Base-by-base conservation (phyloP, 2,329 filamentous ascomycete genomes). In the Cladosporium sp. region DNA sequence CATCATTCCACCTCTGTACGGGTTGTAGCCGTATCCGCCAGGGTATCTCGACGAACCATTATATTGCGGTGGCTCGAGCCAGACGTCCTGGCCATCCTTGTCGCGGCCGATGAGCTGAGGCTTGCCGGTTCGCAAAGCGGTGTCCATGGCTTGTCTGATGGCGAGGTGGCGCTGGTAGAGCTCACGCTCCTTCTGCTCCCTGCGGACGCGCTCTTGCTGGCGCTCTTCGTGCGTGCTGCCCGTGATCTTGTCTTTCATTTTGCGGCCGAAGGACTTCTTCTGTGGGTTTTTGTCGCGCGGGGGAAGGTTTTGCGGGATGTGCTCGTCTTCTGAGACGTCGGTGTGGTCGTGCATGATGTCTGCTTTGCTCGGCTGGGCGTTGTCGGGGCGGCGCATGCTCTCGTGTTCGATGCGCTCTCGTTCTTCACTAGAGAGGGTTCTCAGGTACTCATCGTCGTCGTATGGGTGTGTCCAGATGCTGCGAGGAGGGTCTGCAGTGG, bases 391-490 rank as follows among this genome's bases (percentile, higher is more conserved):
- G 30, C 73, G 70, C 66, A 80, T 72, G 55, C 82, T 77, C 24
- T 78, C 74, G 28, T 77, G 71, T 65, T 77, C 74, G 49, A 87
- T 78, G 26, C 79, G 75, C 55, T 83, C 81, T 24, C 85, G 80
- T 71, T 88, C 84, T 59, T 81, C 76, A 0, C 79, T 74, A 0
- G 80, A 74, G 0, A 88, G 78, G 0, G 81, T 81, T 34, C 72
- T 72, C 30, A 88, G 77, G 72, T 83, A 88, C 60, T 81, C 70
- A 1, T 84, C 81, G 71, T 88, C 86, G 71, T 88, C 87, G 74
- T 87, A 85, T 0, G 87, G 86, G 72, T 88, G 87, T 54, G 83
- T 80, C 87, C 87, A 88, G 70, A 86, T 87, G 65, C 83, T 84
- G 57, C 85, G 82, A 0, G 86, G 85, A 0, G 86, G 86, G 14